Evolutionary conservation across 2,329 filamentous ascomycete genomes (phyloP).

Genomic region (Truncatella angustata): DNA sequence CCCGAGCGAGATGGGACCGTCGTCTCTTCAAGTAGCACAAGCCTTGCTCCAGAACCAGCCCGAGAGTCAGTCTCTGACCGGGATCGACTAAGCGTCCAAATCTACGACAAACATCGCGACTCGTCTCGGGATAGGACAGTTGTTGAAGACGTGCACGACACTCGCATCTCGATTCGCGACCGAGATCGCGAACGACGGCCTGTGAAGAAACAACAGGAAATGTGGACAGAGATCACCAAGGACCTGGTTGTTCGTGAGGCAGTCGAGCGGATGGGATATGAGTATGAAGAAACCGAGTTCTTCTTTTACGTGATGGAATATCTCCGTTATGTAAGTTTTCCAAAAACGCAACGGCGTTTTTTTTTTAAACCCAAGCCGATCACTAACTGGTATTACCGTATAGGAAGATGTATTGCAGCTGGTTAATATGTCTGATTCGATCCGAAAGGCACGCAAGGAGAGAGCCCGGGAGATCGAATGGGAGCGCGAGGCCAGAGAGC

Average conservation of each 20-base stretch:
- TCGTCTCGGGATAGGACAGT: conserved; percentile 40
- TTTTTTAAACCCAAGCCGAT: conserved; percentile 21
- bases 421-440: conserved; percentile 78
- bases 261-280: conserved; percentile 79
- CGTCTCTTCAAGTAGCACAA: conserved; percentile 30
- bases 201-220: conserved; percentile 54
- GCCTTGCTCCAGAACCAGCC: conserved; percentile 17
- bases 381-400: no score
- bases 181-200: conserved; percentile 27
- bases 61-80: conserved; percentile 18
- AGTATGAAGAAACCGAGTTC: conserved; percentile 83
- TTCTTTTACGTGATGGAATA: conserved; percentile 95
- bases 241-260: conserved; percentile 85
- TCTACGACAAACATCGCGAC: conserved; percentile 36
- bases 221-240: conserved; percentile 98
- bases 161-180: conserved; percentile 39
- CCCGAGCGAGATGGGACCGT: conserved; percentile 60
- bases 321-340: conserved; percentile 72
- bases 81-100: conserved; percentile 43
- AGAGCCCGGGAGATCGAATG: conserved; percentile 54
- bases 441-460: conserved; percentile 62
- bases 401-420: conserved; percentile 86
- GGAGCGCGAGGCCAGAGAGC: conserved; percentile 56
- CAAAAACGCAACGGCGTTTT: background rate
- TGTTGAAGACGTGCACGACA: conserved; percentile 55